A percentile compares a stretch with the other conserved stretches of the same genome.
Conservation (phyloP, 1,284 basidiomycete species). For the Papiliotrema terrestris region DNA sequence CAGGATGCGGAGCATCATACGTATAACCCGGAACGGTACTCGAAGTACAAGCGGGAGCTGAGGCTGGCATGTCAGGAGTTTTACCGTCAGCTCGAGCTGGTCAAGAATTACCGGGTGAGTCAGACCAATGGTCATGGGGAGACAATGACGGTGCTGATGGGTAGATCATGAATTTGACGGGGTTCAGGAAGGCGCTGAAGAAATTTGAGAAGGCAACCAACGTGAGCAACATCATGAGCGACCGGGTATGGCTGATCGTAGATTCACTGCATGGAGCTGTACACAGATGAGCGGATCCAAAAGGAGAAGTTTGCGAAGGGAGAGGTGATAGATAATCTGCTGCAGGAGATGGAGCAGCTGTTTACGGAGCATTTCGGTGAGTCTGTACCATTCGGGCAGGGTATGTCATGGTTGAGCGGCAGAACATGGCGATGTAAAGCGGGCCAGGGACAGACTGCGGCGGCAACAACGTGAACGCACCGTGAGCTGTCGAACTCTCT, state of each 20-base stretch:
- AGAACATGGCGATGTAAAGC: constrained; percentile 82
- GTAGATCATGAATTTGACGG: constrained; percentile 80
- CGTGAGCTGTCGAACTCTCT: constrained; percentile 18
- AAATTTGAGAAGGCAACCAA: constrained; percentile 87
- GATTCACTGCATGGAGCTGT: constrained; percentile 60
- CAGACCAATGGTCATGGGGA: neutral
- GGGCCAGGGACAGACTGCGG: constrained; percentile 67
- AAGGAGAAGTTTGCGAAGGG: constrained; percentile 53
- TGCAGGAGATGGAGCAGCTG: constrained; percentile 68
- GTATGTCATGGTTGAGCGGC: neutral
- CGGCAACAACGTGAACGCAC: constrained; percentile 57
- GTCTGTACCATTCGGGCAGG: constrained; percentile 24
- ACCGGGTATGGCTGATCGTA: constrained; percentile 7
- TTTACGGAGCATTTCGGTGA: constrained; percentile 72
- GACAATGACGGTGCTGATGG: constrained; percentile 3
- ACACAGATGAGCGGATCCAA: constrained; percentile 68
- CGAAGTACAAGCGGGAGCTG: constrained; percentile 73
- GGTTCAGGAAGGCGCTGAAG: constrained; percentile 86
- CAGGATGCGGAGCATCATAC: constrained; percentile 35
- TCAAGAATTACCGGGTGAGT: constrained; percentile 81
- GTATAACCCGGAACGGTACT: constrained; percentile 73
- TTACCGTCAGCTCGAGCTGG: constrained; percentile 70
- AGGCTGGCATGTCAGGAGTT: constrained; percentile 79
- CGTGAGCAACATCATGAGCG: constrained; percentile 45
- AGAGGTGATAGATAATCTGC: constrained; percentile 61